phyloP scores from a whole-genome alignment of 495 filamentous ascomycete species.

The Entonaema liquescens region DNA sequence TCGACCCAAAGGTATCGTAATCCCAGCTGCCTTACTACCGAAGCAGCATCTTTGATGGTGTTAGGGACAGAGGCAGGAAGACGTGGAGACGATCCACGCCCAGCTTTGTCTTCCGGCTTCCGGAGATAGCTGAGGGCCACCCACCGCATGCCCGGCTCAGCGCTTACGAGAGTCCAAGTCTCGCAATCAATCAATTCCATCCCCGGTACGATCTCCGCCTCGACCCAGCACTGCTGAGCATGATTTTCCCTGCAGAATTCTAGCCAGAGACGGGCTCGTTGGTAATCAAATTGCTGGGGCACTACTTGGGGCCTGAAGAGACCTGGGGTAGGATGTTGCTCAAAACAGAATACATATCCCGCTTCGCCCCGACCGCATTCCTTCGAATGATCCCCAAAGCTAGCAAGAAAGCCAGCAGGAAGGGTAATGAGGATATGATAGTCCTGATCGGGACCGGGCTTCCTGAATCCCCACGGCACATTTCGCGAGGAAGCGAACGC shows the following conservation, averaged over 20 bases:
- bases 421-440: not conserved
- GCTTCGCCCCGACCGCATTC: not conserved
- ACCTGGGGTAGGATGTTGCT: not conserved
- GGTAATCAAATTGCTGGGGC: not conserved
- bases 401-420: not conserved
- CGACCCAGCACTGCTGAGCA: not conserved
- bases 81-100: not conserved
- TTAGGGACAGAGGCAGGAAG: not conserved
- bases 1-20: not conserved
- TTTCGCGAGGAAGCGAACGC: not conserved
- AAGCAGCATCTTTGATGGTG: not conserved
- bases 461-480: not conserved
- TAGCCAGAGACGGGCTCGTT: not conserved
- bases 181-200: not conserved
- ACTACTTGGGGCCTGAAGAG: not conserved
- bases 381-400: not conserved
- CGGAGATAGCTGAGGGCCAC: not conserved
- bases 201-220: not conserved
- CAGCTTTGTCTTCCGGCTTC: not conserved
- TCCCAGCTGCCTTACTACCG: not conserved
- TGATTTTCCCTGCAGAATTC: not conserved
- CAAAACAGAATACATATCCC: not conserved
- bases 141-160: not conserved
- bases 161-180: not conserved
- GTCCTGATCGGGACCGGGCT: not conserved